Conservation (phyloP, 2,329 filamentous ascomycete genomes). For the Cladophialophora exuberans region DNA sequence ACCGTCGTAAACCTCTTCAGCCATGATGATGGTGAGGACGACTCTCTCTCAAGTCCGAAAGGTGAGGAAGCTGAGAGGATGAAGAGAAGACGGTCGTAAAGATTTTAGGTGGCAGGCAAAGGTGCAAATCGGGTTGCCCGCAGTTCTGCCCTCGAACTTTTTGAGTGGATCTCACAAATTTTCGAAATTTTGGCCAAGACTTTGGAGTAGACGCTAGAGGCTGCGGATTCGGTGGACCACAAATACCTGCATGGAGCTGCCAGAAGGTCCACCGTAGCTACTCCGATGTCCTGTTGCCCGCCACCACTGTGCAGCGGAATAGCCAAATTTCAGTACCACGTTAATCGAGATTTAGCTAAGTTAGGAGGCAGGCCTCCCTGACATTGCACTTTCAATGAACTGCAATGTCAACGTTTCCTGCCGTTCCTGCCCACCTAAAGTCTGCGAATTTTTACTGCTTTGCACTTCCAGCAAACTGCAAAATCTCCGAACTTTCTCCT, state of each 20-base stretch:
- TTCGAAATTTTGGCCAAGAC: slow-evolving; percentile 18
- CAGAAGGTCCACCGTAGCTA: too few relatives aligned
- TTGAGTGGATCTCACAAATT: slow-evolving; percentile 14
- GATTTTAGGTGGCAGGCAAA: slow-evolving; percentile 2
- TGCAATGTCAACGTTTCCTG: too few relatives aligned
- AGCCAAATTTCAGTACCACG: too few relatives aligned
- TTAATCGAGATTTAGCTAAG: too few relatives aligned
- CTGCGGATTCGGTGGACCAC: neutral
- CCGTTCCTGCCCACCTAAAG: too few relatives aligned
- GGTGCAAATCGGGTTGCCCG: neutral
- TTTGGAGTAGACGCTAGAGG: neutral
- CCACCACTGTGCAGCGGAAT: too few relatives aligned
- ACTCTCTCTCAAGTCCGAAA: slow-evolving; percentile 1
- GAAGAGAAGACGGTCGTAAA: slow-evolving; percentile 1
- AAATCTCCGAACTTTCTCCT: too few relatives aligned
- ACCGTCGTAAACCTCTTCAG: slow-evolving; percentile 98
- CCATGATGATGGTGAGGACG: slow-evolving; percentile 60
- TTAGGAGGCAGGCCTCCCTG: too few relatives aligned
- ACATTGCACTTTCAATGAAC: too few relatives aligned
- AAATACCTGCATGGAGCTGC: neutral
- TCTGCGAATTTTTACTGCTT: too few relatives aligned
- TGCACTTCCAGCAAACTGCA: too few relatives aligned
- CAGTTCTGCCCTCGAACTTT: slow-evolving; percentile 12
- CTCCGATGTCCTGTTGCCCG: too few relatives aligned
- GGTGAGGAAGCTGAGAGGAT: neutral